These are phyloP conservation scores for Sphagnurus paluster DNA, from an alignment of 1,284 basidiomycete species.

Conservation along the genomic window DNA sequence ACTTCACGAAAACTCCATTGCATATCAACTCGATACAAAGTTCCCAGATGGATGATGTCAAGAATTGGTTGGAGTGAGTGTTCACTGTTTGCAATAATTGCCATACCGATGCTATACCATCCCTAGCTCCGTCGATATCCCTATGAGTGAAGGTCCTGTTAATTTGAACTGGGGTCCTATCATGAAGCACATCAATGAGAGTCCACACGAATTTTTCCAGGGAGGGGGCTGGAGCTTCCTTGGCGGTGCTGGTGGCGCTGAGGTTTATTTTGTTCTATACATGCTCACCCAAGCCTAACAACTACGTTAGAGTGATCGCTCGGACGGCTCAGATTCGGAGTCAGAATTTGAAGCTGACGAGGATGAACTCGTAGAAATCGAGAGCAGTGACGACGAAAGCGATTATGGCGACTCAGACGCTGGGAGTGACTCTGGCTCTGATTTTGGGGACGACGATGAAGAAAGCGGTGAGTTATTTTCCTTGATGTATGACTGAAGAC, in stretches of 20 bases:
- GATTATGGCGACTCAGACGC: constrained; percentile 60
- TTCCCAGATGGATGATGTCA: constrained; percentile 89
- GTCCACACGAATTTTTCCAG: constrained; percentile 95
- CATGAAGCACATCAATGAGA: constrained; percentile 97
- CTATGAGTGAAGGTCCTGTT: constrained; percentile 94
- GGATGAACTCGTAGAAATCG: constrained; percentile 51
- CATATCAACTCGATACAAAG: constrained; percentile 97
- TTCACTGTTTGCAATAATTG: constrained; percentile 4
- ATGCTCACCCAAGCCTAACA: constrained; percentile 7
- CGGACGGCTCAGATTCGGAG: constrained; percentile 70
- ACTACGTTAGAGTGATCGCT: constrained; percentile 57
- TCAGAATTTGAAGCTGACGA: constrained; percentile 79
- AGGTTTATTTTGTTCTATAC: constrained; percentile 40
- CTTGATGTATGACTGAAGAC: not conserved
- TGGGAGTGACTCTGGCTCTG: constrained; percentile 66
- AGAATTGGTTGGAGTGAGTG: constrained; percentile 96
- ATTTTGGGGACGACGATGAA: constrained; percentile 62
- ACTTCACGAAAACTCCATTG: constrained; percentile 89
- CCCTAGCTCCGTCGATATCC: constrained; percentile 89
- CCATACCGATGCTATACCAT: constrained; percentile 14
- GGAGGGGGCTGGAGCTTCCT: constrained; percentile 96
- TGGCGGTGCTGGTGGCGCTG: constrained; percentile 69
- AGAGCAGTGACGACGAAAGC: constrained; percentile 57
- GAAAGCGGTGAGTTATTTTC: constrained; percentile 54
- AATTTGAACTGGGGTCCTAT: constrained; percentile 98